Conservation (phyloP, 768 basidiomycete species). For the Mrakia gelida region DNA sequence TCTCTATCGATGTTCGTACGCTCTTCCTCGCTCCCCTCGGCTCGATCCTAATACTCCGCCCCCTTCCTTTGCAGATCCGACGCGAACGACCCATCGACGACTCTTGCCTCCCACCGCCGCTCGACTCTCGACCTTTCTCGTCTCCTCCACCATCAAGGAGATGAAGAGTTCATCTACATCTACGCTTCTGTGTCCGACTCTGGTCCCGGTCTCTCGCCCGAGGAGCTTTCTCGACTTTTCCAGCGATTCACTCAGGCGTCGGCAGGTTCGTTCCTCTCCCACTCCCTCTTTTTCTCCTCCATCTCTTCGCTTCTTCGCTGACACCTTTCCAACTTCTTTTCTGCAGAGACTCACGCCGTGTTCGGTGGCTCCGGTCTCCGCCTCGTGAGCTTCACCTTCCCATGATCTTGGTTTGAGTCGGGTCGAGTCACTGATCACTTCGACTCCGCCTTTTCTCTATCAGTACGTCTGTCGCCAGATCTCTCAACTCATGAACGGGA, state of each 20-base stretch:
- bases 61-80: conserved; percentile 32
- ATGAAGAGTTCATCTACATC: conserved; percentile 39
- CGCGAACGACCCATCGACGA: conserved; percentile 41
- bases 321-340: too few species aligned
- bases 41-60: background rate
- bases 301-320: too few species aligned
- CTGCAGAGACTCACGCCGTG: conserved; percentile 19
- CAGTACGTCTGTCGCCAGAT: conserved; percentile 35
- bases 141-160: background rate
- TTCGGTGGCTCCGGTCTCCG: conserved; percentile 44
- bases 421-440: too few species aligned
- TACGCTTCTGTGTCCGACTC: conserved; percentile 43
- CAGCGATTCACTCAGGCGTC: conserved; percentile 34
- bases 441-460: too few species aligned
- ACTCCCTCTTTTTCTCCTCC: too few species aligned
- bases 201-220: conserved; percentile 41
- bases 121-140: conserved; percentile 14
- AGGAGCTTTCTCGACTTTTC: conserved; percentile 41
- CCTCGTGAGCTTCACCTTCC: too few species aligned
- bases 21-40: background rate
- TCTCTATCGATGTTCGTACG: conserved; percentile 38
- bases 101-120: conserved; percentile 40
- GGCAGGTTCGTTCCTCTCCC: too few species aligned
- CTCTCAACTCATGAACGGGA: conserved; percentile 42
- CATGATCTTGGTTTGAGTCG: too few species aligned